Evolutionary conservation across 805 yeast genomes (phyloP), one percentile per base, ranked within the genome.

Genomic region (Ogataea dorogensis): DNA sequence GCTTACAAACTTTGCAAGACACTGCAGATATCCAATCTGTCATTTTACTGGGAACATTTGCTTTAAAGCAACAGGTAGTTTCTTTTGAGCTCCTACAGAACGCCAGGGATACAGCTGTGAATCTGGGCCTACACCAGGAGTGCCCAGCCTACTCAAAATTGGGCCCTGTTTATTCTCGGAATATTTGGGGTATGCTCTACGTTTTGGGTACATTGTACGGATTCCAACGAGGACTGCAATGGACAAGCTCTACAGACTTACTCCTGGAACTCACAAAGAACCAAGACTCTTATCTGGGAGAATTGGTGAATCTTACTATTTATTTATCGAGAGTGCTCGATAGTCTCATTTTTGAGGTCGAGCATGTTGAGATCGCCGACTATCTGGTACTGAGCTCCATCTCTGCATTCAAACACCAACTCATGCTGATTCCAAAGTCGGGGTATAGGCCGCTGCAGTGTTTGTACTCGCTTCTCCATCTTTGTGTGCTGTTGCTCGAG

Each of bases 181-280:
- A 52, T 34, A 48, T 53, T 9, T 54, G 61, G 61, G 41, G 55
- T 30, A 33, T 42, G n/a, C 29, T 59, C 3, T 58, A 41, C 28
- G 51, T 57, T 19, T 32, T 54, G 17, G 61, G 61, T 11, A 51
- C 48, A 21, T 27, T 53, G 9, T 49, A 52, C 24, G 52, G 58
- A 7, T 46, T 54, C 18, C 43, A 46, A 36, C 36, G 50, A 14
- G 63, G 63, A 7, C 20, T 50, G n/a, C 45, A 46, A 24, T 58
- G 62, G 61, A 31, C 33, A n/a, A 27, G 42, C 12, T 33, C 44
- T 5, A 7, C 46, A 17, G 53, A 51, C 31, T 45, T 24, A 23
- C 28, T 47, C 5, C 26, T 53, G 21, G 49, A 53, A 18, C 33
- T 33, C 16, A 46, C 33, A 13, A 39, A 47, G 18, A 18, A 24